Evolutionary conservation across 2,329 filamentous ascomycete genomes (phyloP).

Genomic region (Trichophyton benhamiae): DNA sequence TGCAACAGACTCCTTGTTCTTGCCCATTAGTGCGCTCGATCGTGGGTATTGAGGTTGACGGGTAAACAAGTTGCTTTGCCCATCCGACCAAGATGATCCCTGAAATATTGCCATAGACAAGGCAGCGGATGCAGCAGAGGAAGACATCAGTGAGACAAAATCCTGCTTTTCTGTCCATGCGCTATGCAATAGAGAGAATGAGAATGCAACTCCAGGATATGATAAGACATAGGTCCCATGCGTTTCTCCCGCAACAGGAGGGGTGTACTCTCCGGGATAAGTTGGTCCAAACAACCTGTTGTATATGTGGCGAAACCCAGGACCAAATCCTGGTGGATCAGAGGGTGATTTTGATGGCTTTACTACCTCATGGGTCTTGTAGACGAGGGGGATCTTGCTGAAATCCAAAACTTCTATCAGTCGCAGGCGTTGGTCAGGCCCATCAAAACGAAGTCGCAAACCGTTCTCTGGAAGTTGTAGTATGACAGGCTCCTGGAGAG

Average conservation of each 20-base stretch:
- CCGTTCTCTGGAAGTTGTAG: constrained; percentile 74
- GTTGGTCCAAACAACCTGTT: constrained; percentile 86
- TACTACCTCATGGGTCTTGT: constrained; percentile 68
- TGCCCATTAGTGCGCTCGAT: constrained; percentile 53
- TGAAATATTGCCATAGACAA: constrained; percentile 83
- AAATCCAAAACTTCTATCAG: constrained; percentile 89
- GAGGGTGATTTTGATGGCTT: constrained; percentile 38
- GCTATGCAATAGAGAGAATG: constrained; percentile 63
- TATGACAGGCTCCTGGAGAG: constrained; percentile 62
- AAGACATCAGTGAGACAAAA: constrained; percentile 74
- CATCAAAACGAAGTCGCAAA: constrained; percentile 81
- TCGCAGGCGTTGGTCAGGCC: constrained; percentile 77
- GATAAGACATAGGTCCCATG: constrained; percentile 77
- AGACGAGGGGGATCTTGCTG: constrained; percentile 67
- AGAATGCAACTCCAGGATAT: constrained; percentile 88
- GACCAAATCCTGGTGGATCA: constrained; percentile 38
- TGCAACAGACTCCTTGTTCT: constrained; percentile 65
- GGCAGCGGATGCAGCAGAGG: constrained; percentile 61
- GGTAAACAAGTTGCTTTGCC: constrained; percentile 63
- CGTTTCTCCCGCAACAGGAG: constrained; percentile 43
- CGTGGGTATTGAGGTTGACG: constrained; percentile 62
- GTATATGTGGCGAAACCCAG: constrained; percentile 80
- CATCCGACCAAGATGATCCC: constrained; percentile 81
- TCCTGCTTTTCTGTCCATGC: constrained; percentile 64
- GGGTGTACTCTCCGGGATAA: constrained; percentile 83